Evolutionary conservation across 164 flowering plant genomes (phyloP), one percentile per base, ranked within the genome.

Genomic region (Aristolochia contorta): DNA sequence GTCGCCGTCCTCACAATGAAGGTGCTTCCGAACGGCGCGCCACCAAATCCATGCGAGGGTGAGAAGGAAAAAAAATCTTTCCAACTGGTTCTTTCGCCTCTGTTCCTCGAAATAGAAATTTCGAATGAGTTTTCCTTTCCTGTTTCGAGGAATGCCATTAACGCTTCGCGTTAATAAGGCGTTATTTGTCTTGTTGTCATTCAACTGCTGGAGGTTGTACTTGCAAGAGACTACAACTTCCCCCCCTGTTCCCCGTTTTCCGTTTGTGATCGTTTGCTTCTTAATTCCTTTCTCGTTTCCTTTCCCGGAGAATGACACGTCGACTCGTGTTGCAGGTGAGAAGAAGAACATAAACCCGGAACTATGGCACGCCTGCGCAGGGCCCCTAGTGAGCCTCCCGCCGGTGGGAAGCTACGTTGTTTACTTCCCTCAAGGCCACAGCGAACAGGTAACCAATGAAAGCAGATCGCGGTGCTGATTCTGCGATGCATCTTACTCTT

Each of bases 311-410:
- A 64, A 59, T 70, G 67, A 16, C 0, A 32, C 22, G 18, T 1
- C 67, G 78, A 56, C 76, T 66, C 66, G 73, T 71, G 70, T 63
- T 51, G 54, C 73, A 59, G 62, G 74, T 25, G 87, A 85, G 82
- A 83, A 79, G 85, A 89, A 79, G 80, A 76, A 67, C 74, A 87
- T 87, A 54, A 85, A 89, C 67, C 75, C 79, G n/a, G 94, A 90
- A 82, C 84, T 90, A 67, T 90, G 97, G 97, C 92, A 90, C 59
- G 90, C 92, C 13, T 90, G 97, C 61, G 95, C 97, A 27, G 97
- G 97, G 4, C 97, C 95, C 18, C 75, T 90, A 56, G 95, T 84
- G 47, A 77, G 78, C 69, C 60, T 90, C 71, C 97, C 97, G 63
- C 79, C 84, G 25, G 92, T 85, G 12, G 92, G 95, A 56, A 85